Percentiles rank a stretch among this genome's conserved stretches.
phyloP scores from a whole-genome alignment of 768 basidiomycete species.

The Clitopilus passeckerianus region DNA sequence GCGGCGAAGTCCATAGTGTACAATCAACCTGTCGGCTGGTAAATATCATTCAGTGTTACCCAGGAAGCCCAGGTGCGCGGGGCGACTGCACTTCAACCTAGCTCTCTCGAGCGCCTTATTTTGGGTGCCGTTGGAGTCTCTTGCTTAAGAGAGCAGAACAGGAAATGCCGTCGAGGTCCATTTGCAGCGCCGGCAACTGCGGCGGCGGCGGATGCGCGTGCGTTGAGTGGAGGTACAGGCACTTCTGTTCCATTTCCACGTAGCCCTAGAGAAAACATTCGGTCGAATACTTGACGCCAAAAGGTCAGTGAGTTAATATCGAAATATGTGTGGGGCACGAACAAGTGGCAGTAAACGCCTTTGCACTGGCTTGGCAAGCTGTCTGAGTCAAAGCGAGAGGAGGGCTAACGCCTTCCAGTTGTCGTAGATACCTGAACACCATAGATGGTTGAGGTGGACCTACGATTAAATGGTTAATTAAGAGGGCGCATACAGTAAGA shows the following conservation, averaged over 20 bases:
- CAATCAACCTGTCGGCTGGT: not conserved
- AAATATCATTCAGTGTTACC: not conserved
- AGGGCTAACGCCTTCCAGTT: slow-evolving; percentile 87
- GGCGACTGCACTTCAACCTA: slow-evolving; percentile 2
- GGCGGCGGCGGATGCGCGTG: slow-evolving; percentile 54
- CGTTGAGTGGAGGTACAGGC: slow-evolving; percentile 44
- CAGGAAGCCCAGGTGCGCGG: not conserved
- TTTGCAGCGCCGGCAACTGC: slow-evolving; percentile 57
- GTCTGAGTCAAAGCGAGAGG: slow-evolving; percentile 84
- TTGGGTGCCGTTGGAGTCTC: slow-evolving; percentile 43
- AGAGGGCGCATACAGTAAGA: not conserved
- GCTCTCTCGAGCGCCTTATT: slow-evolving; percentile 22
- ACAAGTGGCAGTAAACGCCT: slow-evolving; percentile 85
- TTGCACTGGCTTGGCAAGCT: slow-evolving; percentile 84
- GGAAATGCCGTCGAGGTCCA: slow-evolving; percentile 79
- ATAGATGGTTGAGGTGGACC: slow-evolving; percentile 87
- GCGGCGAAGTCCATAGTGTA: not conserved
- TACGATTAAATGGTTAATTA: slow-evolving; percentile 18
- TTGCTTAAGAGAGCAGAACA: slow-evolving; percentile 72
- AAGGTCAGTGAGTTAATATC: slow-evolving; percentile 1
- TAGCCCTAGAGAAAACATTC: slow-evolving; percentile 84
- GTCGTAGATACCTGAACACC: slow-evolving; percentile 88
- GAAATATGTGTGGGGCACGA: slow-evolving; percentile 25
- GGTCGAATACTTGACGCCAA: slow-evolving; percentile 65
- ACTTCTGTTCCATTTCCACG: slow-evolving; percentile 71